Evolutionary conservation across 805 yeast species (phyloP), one percentile per base, ranked within the genome.

Genomic region (Lipomyces yamadae): DNA sequence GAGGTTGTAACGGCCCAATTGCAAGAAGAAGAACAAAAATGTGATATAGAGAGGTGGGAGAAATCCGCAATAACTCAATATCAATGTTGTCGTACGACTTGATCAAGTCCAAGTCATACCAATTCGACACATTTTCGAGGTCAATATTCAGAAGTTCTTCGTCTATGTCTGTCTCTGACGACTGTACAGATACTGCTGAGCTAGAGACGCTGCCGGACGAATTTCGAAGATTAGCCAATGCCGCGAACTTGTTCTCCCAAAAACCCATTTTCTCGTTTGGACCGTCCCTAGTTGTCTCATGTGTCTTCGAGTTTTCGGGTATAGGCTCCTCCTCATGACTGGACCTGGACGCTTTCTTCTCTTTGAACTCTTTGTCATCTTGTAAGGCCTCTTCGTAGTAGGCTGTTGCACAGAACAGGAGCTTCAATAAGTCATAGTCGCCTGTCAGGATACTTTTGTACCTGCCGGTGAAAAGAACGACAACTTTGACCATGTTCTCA

Each of bases 1-100:
- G 73, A 61, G 74, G 79, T 74, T 76, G 76, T 70, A 81, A 70
- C 8, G 84, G 79, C 0, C 81, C 76, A 1, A 86, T 72, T 0
- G 84, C 69, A 39, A 89, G 77, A 29, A 84, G 66, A 66, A 88
- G 83, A 0, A 88, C 79, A 10, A 88, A 61, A 1, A 89, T 58
- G 4, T 78, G 78, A 2, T 79, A 76, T 39, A 88, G 65, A 4
- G 80, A 81, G 0, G 72, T 61, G 0, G 85, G 86, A 0, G 81
- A 72, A 0, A 88, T 67, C 1, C 71, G 67, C 50, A 83, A 64
- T 1, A 76, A 70, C 0, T 78, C 76, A 0, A 82, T 59, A n/a
- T 82, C 81, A 11, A 83, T 73, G 2, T 77, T 78, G 73, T 86
- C 88, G 70, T 79, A 82, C 1, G 76, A 74, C 62, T 80, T 77